Evolutionary conservation across 2,329 filamentous ascomycete species (phyloP), one percentile per base, ranked within the genome.

Genomic region (Xylariomycetidae sp.): DNA sequence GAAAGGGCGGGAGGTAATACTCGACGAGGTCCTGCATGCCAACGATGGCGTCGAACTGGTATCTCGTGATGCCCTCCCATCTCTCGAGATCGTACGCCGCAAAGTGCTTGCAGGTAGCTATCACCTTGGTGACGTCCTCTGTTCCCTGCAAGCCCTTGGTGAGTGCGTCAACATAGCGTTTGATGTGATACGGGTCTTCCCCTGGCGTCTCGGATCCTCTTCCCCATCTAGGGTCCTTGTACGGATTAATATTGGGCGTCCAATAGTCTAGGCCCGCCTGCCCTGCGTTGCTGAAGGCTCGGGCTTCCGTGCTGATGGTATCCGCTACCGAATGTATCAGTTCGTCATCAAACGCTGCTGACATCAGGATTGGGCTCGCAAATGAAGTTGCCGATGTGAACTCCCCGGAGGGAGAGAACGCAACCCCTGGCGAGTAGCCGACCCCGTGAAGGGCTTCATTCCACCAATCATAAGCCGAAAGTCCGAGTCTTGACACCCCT

Each of bases 1-100:
- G 64, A 59, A 85, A 85, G 0, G 78, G 70, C 1, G 75, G 78
- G 25, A 82, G 65, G 48, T 82, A 85, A 57, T 84, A 85, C 46
- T 84, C 80, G 0, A 72, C 67, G 4, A 85, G 58, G 39, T 86
- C 81, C 44, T 84, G 80, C 30, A 66, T 59, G 8, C 66, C 63
- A 37, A 81, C 71, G 10, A 67, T 59, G 5, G 77, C 69, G 49
- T 82, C 65, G 39, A 77, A 80, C 12, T 67, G 65, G 50, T 70
- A 65, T 9, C 71, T 59, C n/a, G 56, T 57, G 16, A 62, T 51
- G 3, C 56, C 55, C 19, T 56, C 49, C 58, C 67, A 70, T 15
- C 49, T 36, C 46, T 79, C 74, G 3, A 76, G 51, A 48, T 79
- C 74, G 44, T 80, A 77, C 0, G 65, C 75, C 0, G 71, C 73